Evolutionary conservation across 345 rosid genomes (phyloP).

Genomic region (Eutrema heterophyllum): DNA sequence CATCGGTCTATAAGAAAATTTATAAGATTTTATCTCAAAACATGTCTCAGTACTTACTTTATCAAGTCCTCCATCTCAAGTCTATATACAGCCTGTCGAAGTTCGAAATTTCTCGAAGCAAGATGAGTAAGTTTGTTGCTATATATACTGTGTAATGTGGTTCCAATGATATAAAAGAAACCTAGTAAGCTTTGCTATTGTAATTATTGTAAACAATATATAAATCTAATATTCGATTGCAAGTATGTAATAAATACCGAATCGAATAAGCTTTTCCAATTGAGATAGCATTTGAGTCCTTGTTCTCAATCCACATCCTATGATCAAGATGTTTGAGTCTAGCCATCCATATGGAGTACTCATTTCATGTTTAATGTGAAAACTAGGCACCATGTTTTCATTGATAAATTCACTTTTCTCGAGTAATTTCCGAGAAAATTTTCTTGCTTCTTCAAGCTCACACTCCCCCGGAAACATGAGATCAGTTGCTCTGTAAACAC

Average conservation of each 20-base stretch:
- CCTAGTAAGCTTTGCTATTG: not conserved
- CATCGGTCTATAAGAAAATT: not conserved
- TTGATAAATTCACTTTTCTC: conserved; percentile 19
- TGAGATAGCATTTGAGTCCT: conserved; percentile 35
- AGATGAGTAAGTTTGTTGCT: conserved; percentile 37
- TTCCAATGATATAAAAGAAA: not conserved
- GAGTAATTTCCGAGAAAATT: conserved; percentile 38
- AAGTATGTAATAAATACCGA: conserved; percentile 30
- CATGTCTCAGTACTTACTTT: conserved; percentile 28
- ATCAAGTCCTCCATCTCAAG: conserved; percentile 43
- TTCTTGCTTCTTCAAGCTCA: conserved; percentile 45
- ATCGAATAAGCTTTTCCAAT: conserved; percentile 45
- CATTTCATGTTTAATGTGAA: conserved; percentile 44
- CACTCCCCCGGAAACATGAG: conserved; percentile 49
- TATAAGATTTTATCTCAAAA: not conserved
- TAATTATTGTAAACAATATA: not conserved
- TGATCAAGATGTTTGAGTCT: conserved; percentile 56
- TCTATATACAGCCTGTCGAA: conserved; percentile 43
- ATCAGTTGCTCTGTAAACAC: conserved; percentile 52
- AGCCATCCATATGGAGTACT: conserved; percentile 49
- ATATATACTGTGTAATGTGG: conserved; percentile 31
- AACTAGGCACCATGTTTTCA: not conserved
- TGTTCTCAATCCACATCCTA: conserved; percentile 58
- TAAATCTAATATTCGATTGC: not conserved
- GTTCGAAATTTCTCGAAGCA: conserved; percentile 35